Evolutionary conservation across 176 grass and related monocot species (phyloP).

Genomic region (Chloris gayana): DNA sequence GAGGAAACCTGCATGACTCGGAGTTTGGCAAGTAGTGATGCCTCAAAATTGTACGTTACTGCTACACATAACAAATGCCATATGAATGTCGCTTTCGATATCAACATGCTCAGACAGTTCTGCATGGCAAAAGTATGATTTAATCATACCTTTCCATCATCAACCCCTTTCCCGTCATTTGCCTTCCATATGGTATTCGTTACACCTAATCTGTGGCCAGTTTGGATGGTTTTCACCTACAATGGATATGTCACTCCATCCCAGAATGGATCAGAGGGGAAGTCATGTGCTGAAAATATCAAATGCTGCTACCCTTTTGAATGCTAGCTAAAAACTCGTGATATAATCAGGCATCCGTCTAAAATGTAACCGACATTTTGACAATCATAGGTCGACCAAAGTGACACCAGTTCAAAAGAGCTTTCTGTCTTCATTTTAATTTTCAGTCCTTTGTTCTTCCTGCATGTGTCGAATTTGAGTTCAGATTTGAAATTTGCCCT

Average conservation of each 20-base stretch:
- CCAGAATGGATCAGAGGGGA: not conserved
- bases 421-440: not conserved
- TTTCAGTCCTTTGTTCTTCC: not conserved
- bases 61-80: not conserved
- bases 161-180: not conserved
- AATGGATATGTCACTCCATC: not conserved
- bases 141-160: constrained; percentile 3
- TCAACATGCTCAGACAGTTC: not conserved
- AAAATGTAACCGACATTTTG: not conserved
- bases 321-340: not conserved
- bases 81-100: constrained; percentile 16
- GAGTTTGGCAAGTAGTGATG: not conserved
- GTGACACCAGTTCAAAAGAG: not conserved
- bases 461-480: not conserved
- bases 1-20: not conserved
- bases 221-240: not conserved
- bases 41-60: too few relatives aligned
- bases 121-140: constrained; percentile 26
- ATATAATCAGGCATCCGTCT: not conserved
- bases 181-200: not conserved
- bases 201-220: not conserved
- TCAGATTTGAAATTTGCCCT: not conserved
- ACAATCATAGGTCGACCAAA: not conserved
- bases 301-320: not conserved
- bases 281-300: not conserved